Conservation (phyloP, 139 green algal genomes). For the Auxenochlorella protothecoides region DNA sequence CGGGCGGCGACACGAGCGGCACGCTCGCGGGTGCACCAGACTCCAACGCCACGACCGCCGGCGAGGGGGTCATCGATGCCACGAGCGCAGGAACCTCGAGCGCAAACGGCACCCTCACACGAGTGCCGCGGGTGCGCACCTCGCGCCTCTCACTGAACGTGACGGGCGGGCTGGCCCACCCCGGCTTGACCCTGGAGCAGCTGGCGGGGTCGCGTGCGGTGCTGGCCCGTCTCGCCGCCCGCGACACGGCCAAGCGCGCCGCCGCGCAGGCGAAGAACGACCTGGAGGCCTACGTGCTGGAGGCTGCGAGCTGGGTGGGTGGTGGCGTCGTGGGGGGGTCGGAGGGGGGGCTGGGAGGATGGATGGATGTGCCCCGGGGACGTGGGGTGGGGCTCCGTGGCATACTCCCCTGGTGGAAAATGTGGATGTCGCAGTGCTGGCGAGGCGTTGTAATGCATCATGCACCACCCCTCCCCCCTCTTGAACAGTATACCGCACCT, state of each 20-base stretch:
- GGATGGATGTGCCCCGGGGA: too few relatives aligned
- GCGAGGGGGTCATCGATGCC: background rate
- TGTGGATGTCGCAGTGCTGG: too few relatives aligned
- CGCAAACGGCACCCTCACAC: too few relatives aligned
- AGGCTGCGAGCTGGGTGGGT: background rate
- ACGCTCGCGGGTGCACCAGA: background rate
- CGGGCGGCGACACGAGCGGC: background rate
- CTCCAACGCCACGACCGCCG: conserved; percentile 3
- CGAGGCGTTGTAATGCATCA: too few relatives aligned
- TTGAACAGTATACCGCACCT: too few relatives aligned
- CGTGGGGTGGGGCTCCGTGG: too few relatives aligned
- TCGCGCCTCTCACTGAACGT: conserved; percentile 26
- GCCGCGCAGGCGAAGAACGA: conserved; percentile 68
- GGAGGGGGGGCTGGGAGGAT: too few relatives aligned
- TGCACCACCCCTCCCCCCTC: too few relatives aligned
- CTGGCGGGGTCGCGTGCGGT: conserved; percentile 4
- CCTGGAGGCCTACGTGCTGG: conserved; percentile 86
- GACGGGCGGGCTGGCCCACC: conserved; percentile 1
- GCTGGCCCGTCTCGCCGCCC: conserved; percentile 20
- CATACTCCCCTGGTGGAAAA: too few relatives aligned
- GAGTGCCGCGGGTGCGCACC: background rate
- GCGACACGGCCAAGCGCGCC: conserved; percentile 49
- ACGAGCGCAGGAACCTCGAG: background rate
- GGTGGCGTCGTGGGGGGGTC: too few relatives aligned
- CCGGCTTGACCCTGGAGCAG: conserved; percentile 15